Evolutionary conservation across 148 eudicot genomes (phyloP), one percentile per base, ranked within the genome.

Genomic region (Pharnaceum exiguum): DNA sequence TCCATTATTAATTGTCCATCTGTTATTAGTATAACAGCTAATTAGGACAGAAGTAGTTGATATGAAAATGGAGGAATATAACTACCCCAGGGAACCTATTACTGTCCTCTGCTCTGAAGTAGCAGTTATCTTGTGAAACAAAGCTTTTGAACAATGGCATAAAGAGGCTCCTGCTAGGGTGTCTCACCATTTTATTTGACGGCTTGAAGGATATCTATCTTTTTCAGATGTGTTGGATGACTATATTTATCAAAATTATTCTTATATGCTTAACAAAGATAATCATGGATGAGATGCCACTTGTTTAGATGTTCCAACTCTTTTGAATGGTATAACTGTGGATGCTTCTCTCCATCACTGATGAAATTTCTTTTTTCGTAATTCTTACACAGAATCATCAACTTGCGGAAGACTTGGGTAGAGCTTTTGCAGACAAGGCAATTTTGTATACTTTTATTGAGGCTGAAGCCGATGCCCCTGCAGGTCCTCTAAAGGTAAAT

Each of bases 351-450:
- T 12, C 7, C 12, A 7, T 35, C 8, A 12, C 38, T 35, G 7
- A 7, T 35, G 38, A 32, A 32, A 15, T 22, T 16, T 24, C 4
- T 3, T 33, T 1, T 5, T 40, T 30, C 31, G 27, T 7, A 6
- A 19, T 30, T 26, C 44, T 59, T 16, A 23, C 22, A 38, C 50
- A 79, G 95, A 70, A 72, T 67, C 74, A 80, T 68, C 86, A 78
- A 59, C 79, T 82, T 60, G 94, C 94, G 18, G 83, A 82, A 72
- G 94, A 85, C 63, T 66, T 85, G 57, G 94, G 85, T 46, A 82
- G 75, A 75, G 95, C 95, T 57, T 86, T 86, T 66, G 79, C 95
- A 37, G 95, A 82, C 54, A 76, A 80, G 55, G 60, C 82, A 49
- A 74, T 86, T 57, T 62, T 82, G 66, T 79, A 69, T 51, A 74